Percentiles rank a stretch among this genome's conserved stretches.
These are phyloP conservation scores for Pontederia crassipes DNA, from an alignment of 176 grass and related monocot species.

Conservation along the genomic window DNA sequence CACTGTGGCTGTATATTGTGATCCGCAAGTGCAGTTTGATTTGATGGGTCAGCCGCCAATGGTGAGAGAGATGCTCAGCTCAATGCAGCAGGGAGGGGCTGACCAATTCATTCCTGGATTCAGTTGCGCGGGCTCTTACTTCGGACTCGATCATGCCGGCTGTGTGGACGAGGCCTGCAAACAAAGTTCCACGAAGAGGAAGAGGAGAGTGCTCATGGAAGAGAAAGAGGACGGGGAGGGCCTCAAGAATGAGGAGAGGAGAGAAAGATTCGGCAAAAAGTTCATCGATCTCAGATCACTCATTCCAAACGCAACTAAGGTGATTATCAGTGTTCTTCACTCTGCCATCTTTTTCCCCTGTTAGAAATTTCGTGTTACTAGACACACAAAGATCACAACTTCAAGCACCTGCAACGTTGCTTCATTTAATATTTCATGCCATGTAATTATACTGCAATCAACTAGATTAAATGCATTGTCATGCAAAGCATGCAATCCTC, in stretches of 20 bases:
- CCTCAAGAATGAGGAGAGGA: constrained; percentile 75
- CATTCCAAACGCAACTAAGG: constrained; percentile 69
- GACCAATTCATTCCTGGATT: background rate
- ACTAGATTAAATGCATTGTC: no score
- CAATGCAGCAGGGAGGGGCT: background rate
- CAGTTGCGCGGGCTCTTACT: background rate
- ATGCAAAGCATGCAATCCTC: no score
- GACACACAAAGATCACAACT: no score
- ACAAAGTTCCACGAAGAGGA: background rate
- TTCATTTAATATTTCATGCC: background rate
- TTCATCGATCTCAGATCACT: constrained; percentile 48
- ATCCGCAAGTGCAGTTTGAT: constrained; percentile 2
- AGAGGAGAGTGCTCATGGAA: constrained; percentile 10
- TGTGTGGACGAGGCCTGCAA: background rate
- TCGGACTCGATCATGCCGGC: background rate
- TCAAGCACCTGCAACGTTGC: background rate
- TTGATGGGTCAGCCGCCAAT: background rate
- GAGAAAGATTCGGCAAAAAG: constrained; percentile 52
- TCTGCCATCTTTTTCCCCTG: background rate
- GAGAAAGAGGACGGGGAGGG: constrained; percentile 14
- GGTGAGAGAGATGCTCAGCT: constrained; percentile 6
- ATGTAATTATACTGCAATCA: background rate
- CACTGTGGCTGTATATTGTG: background rate
- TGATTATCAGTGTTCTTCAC: background rate
- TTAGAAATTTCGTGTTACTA: no score